Evolutionary conservation across 2,329 filamentous ascomycete genomes (phyloP), one percentile per base, ranked within the genome.

Genomic region (Exophiala sideris): DNA sequence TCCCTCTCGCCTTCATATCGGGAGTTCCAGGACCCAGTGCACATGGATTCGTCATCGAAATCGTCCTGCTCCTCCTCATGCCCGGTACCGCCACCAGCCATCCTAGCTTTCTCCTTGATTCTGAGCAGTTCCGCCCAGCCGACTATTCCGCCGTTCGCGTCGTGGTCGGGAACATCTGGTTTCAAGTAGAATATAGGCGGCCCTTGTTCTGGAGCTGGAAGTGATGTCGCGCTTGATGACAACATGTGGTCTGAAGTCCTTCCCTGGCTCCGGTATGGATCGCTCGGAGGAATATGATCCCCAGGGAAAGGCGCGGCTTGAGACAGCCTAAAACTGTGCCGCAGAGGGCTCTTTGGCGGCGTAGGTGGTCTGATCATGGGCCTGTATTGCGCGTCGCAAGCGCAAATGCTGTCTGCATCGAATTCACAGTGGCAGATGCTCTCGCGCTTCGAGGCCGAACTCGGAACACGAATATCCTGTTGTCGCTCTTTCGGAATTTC

Each of bases 41-140:
- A 57, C 50, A 48, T 51, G 10, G 18, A 18, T 21, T 11, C 24
- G 9, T 18, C 29, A 45, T 16, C 32, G 3, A 35, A 11, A 10
- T 29, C 34, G n/a, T 16, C 35, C 7, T 33, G 8, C 11, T 18
- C 42, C n/a, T 32, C 10, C n/a, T 44, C 45, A 36, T 34, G 33
- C 5, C 34, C 36, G n/a, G 18, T 12, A 8, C 10, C 41, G 7
- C 36, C 10, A 32, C 52, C 34, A 14, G 7, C 32, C 38, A 21
- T 24, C 36, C 51, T 56, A n/a, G 36, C 51, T 18, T 62, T 46
- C 70, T 72, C 59, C 72, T 70, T 73, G 16, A 71, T 67, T 11
- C 68, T 65, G 24, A 76, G 65, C 5, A 76, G 61, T 49, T 76
- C 71, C 52, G 70, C 73, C 73, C 73, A 76, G 38, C 67, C 70